Percentiles rank a stretch among this genome's conserved stretches.
Evolutionary conservation across 352 stramenopile genomes (phyloP).

Genomic region (Thalassiosira delicatula): DNA sequence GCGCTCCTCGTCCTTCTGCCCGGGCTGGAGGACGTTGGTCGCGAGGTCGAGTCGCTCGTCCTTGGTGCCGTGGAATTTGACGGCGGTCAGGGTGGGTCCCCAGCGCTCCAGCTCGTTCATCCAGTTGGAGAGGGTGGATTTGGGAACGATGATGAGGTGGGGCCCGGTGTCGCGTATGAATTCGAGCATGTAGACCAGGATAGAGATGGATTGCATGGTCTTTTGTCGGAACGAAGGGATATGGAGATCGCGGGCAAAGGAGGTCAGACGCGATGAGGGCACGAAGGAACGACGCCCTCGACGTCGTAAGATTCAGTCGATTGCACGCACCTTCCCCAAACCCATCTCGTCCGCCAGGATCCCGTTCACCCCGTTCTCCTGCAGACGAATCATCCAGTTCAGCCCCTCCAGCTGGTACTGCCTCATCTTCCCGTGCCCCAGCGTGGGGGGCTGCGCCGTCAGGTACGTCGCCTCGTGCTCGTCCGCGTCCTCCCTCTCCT

Average conservation of each 20-base stretch:
- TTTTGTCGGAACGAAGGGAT: constrained; percentile 77
- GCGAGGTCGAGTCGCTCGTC: too few species aligned
- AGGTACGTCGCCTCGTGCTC: too few species aligned
- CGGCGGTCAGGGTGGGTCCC: constrained; percentile 75
- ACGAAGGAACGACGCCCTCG: neutral
- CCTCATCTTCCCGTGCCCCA: neutral
- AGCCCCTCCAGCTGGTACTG: constrained; percentile 97
- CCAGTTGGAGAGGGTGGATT: constrained; percentile 98
- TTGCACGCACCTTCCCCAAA: constrained; percentile 76
- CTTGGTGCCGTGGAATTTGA: constrained; percentile 88
- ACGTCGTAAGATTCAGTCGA: too few species aligned
- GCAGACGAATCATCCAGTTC: constrained; percentile 97
- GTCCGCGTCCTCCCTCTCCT: too few species aligned
- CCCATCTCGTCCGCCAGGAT: constrained; percentile 93
- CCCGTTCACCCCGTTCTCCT: constrained; percentile 98
- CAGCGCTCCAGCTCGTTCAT: constrained; percentile 97
- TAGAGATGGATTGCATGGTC: constrained; percentile 91
- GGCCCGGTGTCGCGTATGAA: constrained; percentile 89
- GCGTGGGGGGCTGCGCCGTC: too few species aligned
- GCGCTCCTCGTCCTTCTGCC: constrained; percentile 90
- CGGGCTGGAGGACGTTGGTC: too few species aligned
- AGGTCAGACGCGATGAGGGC: neutral
- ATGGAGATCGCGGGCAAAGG: neutral
- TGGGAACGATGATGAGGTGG: constrained; percentile 97
- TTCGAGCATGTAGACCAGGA: constrained; percentile 88